phyloP scores from a whole-genome alignment of 306 rosid species.

The Cucurbita pepo region DNA sequence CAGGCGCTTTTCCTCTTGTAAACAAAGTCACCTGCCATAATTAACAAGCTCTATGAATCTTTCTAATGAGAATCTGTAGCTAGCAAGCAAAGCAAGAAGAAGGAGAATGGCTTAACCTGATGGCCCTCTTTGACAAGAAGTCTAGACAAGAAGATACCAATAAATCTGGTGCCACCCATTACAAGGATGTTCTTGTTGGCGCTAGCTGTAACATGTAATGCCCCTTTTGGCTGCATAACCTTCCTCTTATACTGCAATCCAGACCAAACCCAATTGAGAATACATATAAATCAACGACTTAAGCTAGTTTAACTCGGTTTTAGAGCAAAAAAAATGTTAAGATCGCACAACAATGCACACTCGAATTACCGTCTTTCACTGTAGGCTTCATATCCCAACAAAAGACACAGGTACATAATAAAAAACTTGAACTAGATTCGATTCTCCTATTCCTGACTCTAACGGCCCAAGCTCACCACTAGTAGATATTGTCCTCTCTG shows the following conservation, averaged over 20 bases:
- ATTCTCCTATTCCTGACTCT: too few relatives aligned
- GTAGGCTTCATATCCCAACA: too few relatives aligned
- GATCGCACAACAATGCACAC: too few relatives aligned
- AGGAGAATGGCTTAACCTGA: constrained; percentile 31
- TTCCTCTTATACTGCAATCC: constrained; percentile 48
- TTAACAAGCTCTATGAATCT: neutral
- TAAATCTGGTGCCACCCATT: constrained; percentile 94
- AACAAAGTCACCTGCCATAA: constrained; percentile 74
- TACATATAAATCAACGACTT: neutral
- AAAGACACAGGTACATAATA: too few relatives aligned
- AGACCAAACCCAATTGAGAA: neutral
- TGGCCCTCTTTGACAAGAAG: constrained; percentile 92
- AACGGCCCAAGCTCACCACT: too few relatives aligned
- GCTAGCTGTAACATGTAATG: constrained; percentile 50
- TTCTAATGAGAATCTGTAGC: neutral
- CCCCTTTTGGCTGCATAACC: constrained; percentile 44
- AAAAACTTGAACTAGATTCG: too few relatives aligned
- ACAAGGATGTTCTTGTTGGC: constrained; percentile 62
- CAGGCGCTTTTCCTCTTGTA: constrained; percentile 87
- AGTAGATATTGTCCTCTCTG: too few relatives aligned
- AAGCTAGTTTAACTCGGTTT: neutral
- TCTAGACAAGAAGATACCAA: constrained; percentile 84
- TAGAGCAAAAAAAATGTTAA: neutral
- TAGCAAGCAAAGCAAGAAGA: neutral
- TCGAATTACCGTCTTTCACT: too few relatives aligned